Evolutionary conservation across 2,329 filamentous ascomycete species (phyloP).

Genomic region (Nemania diffusa): DNA sequence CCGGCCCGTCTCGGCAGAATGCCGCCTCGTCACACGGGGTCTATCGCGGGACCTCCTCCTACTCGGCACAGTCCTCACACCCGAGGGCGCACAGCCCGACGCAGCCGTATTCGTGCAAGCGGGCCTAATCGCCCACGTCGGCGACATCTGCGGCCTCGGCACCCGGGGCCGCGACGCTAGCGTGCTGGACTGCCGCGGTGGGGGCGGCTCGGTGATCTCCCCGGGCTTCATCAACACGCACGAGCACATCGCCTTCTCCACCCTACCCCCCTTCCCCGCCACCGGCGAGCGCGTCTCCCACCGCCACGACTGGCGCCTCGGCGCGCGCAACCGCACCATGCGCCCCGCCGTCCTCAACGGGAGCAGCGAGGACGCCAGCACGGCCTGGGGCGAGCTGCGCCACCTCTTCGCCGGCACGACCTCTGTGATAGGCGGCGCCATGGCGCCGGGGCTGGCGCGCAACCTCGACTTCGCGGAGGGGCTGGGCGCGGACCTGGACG

Average conservation of each 20-base stretch:
- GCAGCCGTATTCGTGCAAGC: constrained; percentile 45
- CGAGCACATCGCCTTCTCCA: constrained; percentile 46
- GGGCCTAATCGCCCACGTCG: constrained; percentile 40
- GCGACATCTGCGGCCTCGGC: constrained; percentile 28
- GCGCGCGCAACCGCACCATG: constrained; percentile 39
- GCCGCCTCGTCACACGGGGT: constrained; percentile 34
- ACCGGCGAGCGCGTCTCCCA: constrained; percentile 40
- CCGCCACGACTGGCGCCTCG: constrained; percentile 48
- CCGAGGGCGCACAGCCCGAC: constrained; percentile 38
- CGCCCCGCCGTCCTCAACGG: constrained; percentile 41
- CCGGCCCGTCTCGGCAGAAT: constrained; percentile 25
- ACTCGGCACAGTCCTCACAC: constrained; percentile 56
- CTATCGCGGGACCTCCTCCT: constrained; percentile 44
- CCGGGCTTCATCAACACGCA: constrained; percentile 49
- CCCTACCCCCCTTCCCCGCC: constrained; percentile 41
- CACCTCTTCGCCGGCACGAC: constrained; percentile 49
- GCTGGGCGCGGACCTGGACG: constrained; percentile 38
- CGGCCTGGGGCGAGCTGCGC: constrained; percentile 47
- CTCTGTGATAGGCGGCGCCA: constrained; percentile 44
- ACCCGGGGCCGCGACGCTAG: constrained; percentile 28
- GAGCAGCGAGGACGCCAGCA: constrained; percentile 36
- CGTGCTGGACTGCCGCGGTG: constrained; percentile 40
- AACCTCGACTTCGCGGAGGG: constrained; percentile 46
- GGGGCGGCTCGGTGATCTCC: constrained; percentile 42
- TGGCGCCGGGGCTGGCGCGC: constrained; percentile 44